phyloP scores from a whole-genome alignment of 371 early-diverging fungal genomes.

The Mucor racemosus region DNA sequence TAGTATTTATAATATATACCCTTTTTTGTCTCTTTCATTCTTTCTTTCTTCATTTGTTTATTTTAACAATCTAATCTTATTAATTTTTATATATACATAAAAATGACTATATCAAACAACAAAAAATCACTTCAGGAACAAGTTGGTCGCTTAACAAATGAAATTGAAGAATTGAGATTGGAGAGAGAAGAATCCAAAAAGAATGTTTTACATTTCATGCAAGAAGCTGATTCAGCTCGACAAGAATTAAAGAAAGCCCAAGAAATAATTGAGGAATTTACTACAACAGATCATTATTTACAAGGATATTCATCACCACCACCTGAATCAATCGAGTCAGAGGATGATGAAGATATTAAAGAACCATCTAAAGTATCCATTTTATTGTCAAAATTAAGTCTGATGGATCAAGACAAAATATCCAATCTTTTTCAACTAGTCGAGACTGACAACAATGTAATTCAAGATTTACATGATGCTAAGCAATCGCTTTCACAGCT shows the following conservation, averaged over 20 bases:
- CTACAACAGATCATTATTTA: not conserved
- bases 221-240: slow-evolving; percentile 38
- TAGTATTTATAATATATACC: slow-evolving; percentile 3
- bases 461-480: no score
- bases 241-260: slow-evolving; percentile 34
- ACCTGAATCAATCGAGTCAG: not conserved
- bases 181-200: slow-evolving; percentile 49
- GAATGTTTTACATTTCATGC: slow-evolving; percentile 47
- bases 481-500: not conserved
- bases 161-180: slow-evolving; percentile 42
- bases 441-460: not conserved
- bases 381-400: not conserved
- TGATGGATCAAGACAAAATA: not conserved
- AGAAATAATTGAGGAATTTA: slow-evolving; percentile 21
- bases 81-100: not conserved
- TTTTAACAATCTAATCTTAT: not conserved
- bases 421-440: not conserved
- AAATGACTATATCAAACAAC: slow-evolving; percentile 19
- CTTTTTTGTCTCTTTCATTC: not conserved
- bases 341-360: not conserved
- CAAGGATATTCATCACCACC: slow-evolving; percentile 9
- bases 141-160: slow-evolving; percentile 35
- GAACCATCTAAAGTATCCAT: slow-evolving; percentile 1
- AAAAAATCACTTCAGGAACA: slow-evolving; percentile 37
- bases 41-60: not conserved